Evolutionary conservation across 192 early-diverging fungal species (phyloP).

Genomic region (Entomortierella beljakovae): DNA sequence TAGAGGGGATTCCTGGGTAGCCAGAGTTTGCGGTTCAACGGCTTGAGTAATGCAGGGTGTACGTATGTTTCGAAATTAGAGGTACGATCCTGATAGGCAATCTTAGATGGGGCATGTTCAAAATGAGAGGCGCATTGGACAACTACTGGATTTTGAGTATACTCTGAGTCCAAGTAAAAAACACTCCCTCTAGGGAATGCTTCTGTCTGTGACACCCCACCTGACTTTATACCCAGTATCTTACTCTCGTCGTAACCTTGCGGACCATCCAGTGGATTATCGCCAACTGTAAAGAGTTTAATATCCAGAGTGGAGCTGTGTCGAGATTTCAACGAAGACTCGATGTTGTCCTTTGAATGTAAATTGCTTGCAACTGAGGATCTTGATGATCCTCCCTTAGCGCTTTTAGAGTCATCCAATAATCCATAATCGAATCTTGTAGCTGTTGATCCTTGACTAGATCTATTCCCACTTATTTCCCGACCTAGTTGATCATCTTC

Average conservation of each 20-base stretch:
- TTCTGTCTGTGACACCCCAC: neutral
- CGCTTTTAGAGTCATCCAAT: neutral
- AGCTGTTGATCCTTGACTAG: neutral
- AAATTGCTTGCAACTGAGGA: conserved; percentile 16
- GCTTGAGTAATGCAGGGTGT: conserved; percentile 58
- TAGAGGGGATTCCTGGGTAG: conserved; percentile 56
- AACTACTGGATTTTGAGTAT: conserved; percentile 9
- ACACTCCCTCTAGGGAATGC: conserved; percentile 35
- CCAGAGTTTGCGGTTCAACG: conserved; percentile 56
- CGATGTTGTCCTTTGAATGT: conserved; percentile 19
- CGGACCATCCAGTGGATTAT: conserved; percentile 10
- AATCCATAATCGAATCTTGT: neutral
- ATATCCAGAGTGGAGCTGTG: conserved; percentile 24
- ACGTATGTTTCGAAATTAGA: conserved; percentile 60
- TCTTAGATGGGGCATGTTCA: conserved; percentile 26
- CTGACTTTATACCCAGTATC: neutral
- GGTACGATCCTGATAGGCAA: conserved; percentile 48
- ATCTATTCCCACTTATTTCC: neutral
- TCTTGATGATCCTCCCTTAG: conserved; percentile 1
- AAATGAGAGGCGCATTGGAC: conserved; percentile 25
- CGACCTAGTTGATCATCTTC: neutral
- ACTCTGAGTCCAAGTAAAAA: conserved; percentile 32
- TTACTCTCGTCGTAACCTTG: neutral
- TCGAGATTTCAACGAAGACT: neutral
- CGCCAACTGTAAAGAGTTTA: conserved; percentile 47